These are phyloP conservation scores for Rhodamnia rubescens DNA, from an alignment of 345 rosid genomes.

Conservation along the genomic window DNA sequence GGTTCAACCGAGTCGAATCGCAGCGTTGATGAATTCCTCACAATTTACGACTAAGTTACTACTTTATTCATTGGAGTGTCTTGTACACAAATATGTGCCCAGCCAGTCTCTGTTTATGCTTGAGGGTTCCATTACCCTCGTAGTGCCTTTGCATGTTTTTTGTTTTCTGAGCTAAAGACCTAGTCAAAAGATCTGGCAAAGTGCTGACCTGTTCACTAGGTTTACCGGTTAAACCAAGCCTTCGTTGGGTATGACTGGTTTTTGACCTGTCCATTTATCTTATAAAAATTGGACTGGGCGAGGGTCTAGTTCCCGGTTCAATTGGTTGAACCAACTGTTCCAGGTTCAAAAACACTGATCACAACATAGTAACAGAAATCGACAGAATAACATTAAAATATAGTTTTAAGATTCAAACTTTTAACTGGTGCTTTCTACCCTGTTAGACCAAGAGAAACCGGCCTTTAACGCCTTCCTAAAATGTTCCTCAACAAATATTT, in stretches of 20 bases:
- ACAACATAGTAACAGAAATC: background rate
- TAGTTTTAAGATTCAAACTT: background rate
- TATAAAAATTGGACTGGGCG: background rate
- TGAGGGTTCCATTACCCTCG: background rate
- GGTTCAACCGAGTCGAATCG: background rate
- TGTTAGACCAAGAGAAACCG: background rate
- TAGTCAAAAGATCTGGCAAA: background rate
- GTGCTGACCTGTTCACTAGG: background rate
- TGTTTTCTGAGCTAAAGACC: background rate
- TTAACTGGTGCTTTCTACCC: background rate
- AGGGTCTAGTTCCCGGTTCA: background rate
- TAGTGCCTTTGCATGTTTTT: background rate
- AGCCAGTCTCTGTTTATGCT: background rate
- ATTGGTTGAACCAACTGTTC: background rate
- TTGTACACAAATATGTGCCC: background rate
- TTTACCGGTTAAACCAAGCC: background rate
- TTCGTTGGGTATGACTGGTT: background rate
- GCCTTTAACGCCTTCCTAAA: background rate
- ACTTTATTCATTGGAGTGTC: background rate
- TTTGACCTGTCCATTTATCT: background rate
- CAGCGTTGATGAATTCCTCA: background rate
- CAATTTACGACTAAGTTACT: background rate
- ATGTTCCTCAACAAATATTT: background rate
- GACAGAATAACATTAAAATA: background rate
- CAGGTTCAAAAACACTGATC: background rate